Evolutionary conservation across 1,284 basidiomycete species (phyloP).

Genomic region (Polyporus tsugae): DNA sequence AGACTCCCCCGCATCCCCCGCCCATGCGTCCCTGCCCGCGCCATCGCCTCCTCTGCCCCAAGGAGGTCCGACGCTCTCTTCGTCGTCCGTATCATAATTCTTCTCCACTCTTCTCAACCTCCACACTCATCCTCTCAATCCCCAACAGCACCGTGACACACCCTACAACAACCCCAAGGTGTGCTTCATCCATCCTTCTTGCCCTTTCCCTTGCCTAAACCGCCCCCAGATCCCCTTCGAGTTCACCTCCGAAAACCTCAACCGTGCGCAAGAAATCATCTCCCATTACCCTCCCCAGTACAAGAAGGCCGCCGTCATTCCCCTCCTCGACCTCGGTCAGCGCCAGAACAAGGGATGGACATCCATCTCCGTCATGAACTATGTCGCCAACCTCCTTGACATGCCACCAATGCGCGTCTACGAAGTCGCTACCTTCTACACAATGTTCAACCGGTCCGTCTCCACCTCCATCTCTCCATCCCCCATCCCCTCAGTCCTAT

Average conservation of each 20-base stretch:
- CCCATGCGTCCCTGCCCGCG: constrained; percentile 37
- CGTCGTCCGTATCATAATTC: constrained; percentile 49
- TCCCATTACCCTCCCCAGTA: constrained; percentile 95
- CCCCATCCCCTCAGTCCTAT: background rate
- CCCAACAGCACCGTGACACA: constrained; percentile 88
- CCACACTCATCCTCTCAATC: constrained; percentile 14
- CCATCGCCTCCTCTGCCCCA: constrained; percentile 48
- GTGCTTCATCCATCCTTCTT: constrained; percentile 37
- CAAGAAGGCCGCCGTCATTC: constrained; percentile 98
- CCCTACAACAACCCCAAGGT: constrained; percentile 90
- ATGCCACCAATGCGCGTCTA: constrained; percentile 99
- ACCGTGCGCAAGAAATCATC: constrained; percentile 90
- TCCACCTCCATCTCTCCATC: background rate
- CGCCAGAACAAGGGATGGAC: constrained; percentile 99
- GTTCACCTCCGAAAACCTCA: constrained; percentile 85
- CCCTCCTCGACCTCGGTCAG: constrained; percentile 95
- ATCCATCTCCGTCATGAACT: constrained; percentile 99
- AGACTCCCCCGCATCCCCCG: constrained; percentile 31
- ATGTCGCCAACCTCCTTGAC: constrained; percentile 90
- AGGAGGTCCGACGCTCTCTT: constrained; percentile 62
- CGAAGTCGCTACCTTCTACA: constrained; percentile 99
- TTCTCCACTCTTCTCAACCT: constrained; percentile 21
- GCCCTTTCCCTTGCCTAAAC: background rate
- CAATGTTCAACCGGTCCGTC: constrained; percentile 94
- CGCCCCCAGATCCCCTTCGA: constrained; percentile 84